Evolutionary conservation across 768 basidiomycete genomes (phyloP), one percentile per base, ranked within the genome.

Genomic region (Boletus edulis): DNA sequence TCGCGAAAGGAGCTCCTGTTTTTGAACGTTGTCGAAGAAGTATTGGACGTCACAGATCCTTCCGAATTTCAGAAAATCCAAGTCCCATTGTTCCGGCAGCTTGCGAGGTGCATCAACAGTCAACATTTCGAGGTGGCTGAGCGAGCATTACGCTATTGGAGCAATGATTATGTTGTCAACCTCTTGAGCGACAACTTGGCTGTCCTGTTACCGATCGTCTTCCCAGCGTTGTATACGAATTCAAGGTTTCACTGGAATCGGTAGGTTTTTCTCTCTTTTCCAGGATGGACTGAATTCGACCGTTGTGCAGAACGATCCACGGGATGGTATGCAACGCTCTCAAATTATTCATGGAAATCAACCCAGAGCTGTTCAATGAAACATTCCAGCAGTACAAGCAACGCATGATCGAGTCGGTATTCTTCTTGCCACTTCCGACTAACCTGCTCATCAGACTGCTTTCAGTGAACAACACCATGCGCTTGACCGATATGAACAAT

Each of bases 71-170:
- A 87, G 72, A 98, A 98, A 81, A 91, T 98, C 57, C 91, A 97
- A 72, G 76, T 91, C 18, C 84, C 90, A 9, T 76, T 98, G 43
- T 99, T 99, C 81, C 86, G 86, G 50, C 97, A 98, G 71, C 81
- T 99, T 29, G 88, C 95, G 34, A 83, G 93, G 57, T 99, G 97
- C 75, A 94, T 99, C 82, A 97, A 96, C 70, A 94, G 91, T 67
- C 97, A 98, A 71, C 97, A 99, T 74, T 99, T 99, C 83, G 97
- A 99, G 75, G 96, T 99, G 32, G 96, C 97, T 5, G 97, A 99
- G 73, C 84, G 97, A 40, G 96, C 96, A 3, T 73, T 99, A 56
- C 81, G 97, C 63, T 98, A 97, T 72, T 99, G 97, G 97, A 98
- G 98, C 76, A 98, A 98, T 75, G 97, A 98, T 75, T 99, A 98